These are phyloP conservation scores for Ceratocystis albifundus DNA, from an alignment of 2,329 filamentous ascomycete genomes.

Conservation along the genomic window DNA sequence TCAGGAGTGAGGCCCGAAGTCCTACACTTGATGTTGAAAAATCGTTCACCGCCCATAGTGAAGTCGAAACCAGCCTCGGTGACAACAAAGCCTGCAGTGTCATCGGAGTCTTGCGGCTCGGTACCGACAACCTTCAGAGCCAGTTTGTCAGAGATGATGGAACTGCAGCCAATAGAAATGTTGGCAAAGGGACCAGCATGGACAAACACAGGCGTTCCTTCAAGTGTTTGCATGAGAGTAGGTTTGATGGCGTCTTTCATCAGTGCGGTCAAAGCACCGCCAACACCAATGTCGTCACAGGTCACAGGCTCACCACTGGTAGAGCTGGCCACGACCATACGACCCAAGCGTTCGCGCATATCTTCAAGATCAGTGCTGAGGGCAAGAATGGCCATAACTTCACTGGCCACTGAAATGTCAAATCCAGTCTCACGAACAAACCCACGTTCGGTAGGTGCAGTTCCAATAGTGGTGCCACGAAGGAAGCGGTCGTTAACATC, in stretches of 20 bases:
- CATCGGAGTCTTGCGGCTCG: constrained; percentile 77
- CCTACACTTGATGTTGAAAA: constrained; percentile 99
- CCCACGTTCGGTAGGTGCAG: constrained; percentile 81
- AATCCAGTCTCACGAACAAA: constrained; percentile 82
- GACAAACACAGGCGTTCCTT: constrained; percentile 94
- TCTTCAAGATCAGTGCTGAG: constrained; percentile 78
- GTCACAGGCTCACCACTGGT: constrained; percentile 79
- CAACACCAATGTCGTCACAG: constrained; percentile 87
- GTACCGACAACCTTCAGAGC: constrained; percentile 93
- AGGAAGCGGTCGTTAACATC: constrained; percentile 96
- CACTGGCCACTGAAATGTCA: constrained; percentile 93
- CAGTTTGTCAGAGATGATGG: constrained; percentile 86
- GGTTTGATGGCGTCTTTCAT: constrained; percentile 99
- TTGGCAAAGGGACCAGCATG: constrained; percentile 97
- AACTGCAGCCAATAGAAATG: constrained; percentile 94
- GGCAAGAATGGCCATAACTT: constrained; percentile 96
- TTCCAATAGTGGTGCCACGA: constrained; percentile 76
- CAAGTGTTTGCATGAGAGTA: constrained; percentile 95
- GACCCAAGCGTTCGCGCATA: constrained; percentile 83
- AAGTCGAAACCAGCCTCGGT: constrained; percentile 98
- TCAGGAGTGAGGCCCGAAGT: constrained; percentile 87
- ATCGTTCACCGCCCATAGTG: constrained; percentile 97
- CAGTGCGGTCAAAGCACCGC: constrained; percentile 81
- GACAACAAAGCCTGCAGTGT: constrained; percentile 75
- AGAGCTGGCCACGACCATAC: constrained; percentile 91